Evolutionary conservation across 2,329 filamentous ascomycete genomes (phyloP), one percentile per base, ranked within the genome.

Genomic region (Talaromyces amestolkiae): DNA sequence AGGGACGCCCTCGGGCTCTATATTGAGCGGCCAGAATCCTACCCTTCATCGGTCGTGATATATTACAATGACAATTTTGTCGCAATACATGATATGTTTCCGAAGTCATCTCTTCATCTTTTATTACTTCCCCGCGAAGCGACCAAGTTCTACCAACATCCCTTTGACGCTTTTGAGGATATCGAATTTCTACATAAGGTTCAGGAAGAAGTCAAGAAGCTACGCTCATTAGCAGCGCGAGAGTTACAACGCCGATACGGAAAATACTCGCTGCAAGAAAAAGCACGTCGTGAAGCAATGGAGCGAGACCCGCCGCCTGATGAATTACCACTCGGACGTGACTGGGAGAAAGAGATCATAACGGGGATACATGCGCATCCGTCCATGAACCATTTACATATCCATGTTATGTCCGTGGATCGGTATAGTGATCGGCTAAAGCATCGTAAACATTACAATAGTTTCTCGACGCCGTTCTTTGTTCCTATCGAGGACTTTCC

Each of bases 391-490:
- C 92, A 98, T 76, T 75, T 98, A 63, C 95, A 99, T 78, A 83
- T 98, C 3, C 95, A 99, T 77, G 87, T 98, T 35, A 79, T 98
- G 65, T 92, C 91, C 45, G 82, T 87, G 19, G 95, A 99, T 75
- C 89, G 91, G 83, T 84, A 87, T 71, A 92, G 89, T 43, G 84
- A 86, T 11, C 84, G 84, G 54, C 70, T 97, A 77, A 91, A 89
- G 79, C 88, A 94, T 74, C 84, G 88, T 69, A 94, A 93, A 76
- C 95, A 98, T 79, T 98, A 97, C 79, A 92, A 95, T 74, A 95
- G 91, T 69, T 98, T 98, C 78, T 88, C 86, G 37, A 96, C 93
- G 61, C 85, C 86, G 3, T 99, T 98, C 75, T 86, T 99, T 24
- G 86, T 98, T 13, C 83, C 85, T 17, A 73, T 98, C 31, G 87